These are phyloP conservation scores for Coniophora puteana DNA, from an alignment of 1,284 basidiomycete genomes.

Conservation along the genomic window DNA sequence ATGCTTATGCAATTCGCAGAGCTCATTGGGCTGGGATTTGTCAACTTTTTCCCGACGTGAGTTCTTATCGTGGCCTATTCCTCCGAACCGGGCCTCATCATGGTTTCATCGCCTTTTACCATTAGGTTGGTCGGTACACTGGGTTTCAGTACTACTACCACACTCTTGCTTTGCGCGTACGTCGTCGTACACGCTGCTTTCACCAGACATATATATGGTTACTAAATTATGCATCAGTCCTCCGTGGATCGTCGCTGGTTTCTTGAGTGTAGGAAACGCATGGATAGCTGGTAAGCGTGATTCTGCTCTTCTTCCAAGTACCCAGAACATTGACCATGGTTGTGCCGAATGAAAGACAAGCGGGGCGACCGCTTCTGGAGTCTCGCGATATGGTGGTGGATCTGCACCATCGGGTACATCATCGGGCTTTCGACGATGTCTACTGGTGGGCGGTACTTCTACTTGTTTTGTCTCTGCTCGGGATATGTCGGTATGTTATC, in stretches of 20 bases:
- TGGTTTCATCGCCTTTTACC: slow-evolving; percentile 3
- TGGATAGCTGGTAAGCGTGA: slow-evolving; percentile 58
- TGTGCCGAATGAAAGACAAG: slow-evolving; percentile 33
- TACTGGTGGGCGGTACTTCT: slow-evolving; percentile 55
- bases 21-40: slow-evolving; percentile 64
- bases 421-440: slow-evolving; percentile 56
- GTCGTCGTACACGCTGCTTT: slow-evolving; percentile 20
- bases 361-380: slow-evolving; percentile 71
- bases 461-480: slow-evolving; percentile 61
- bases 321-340: slow-evolving; percentile 5
- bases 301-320: slow-evolving; percentile 8
- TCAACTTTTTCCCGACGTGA: slow-evolving; percentile 72
- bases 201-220: slow-evolving; percentile 1
- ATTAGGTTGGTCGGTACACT: slow-evolving; percentile 60
- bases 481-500: slow-evolving; percentile 47
- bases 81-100: background rate
- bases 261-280: slow-evolving; percentile 55
- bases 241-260: slow-evolving; percentile 59
- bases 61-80: slow-evolving; percentile 13
- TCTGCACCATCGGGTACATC: slow-evolving; percentile 58
- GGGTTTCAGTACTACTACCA: slow-evolving; percentile 60
- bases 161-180: slow-evolving; percentile 63
- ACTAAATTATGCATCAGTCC: slow-evolving; percentile 37
- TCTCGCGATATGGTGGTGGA: slow-evolving; percentile 55
- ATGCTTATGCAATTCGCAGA: slow-evolving; percentile 51